Conservation (phyloP, 805 yeast species). For the Gaillardinia entomophila region DNA sequence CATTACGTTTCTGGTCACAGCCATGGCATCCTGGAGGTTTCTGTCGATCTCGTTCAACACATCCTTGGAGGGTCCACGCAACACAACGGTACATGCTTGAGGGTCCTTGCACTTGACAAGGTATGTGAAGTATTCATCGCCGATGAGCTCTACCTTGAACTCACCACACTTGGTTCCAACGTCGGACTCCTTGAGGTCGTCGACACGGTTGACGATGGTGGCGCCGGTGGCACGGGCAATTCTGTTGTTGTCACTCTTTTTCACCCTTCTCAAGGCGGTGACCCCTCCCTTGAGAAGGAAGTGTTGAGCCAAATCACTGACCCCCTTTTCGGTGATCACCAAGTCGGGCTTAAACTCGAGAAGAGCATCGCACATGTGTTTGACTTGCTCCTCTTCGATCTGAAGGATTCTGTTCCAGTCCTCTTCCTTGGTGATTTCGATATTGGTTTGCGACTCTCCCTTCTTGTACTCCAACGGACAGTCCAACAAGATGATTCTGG, state of each 20-base stretch:
- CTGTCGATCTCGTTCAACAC: constrained; percentile 94
- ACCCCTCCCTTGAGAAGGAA: constrained; percentile 90
- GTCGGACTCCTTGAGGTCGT: constrained; percentile 87
- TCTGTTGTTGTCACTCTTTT: constrained; percentile 93
- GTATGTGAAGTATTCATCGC: constrained; percentile 94
- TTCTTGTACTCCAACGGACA: constrained; percentile 97
- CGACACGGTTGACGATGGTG: constrained; percentile 90
- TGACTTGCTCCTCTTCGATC: constrained; percentile 97
- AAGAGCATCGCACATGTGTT: constrained; percentile 76
- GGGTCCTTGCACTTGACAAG: constrained; percentile 78
- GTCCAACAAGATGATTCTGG: constrained; percentile 83
- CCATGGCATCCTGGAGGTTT: constrained; percentile 97
- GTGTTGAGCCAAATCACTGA: constrained; percentile 96
- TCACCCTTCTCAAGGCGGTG: constrained; percentile 87
- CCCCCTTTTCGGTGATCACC: constrained; percentile 97
- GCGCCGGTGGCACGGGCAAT: constrained; percentile 98
- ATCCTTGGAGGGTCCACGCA: constrained; percentile 97
- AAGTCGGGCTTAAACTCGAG: constrained; percentile 84
- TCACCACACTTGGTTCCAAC: constrained; percentile 85
- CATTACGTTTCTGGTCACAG: constrained; percentile 91
- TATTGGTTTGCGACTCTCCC: constrained; percentile 98
- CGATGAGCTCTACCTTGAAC: constrained; percentile 90
- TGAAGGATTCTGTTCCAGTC: constrained; percentile 95
- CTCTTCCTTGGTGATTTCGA: constrained; percentile 91
- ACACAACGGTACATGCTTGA: constrained; percentile 85